These are phyloP conservation scores for Achaetomium macrosporum DNA, from an alignment of 2,329 filamentous ascomycete genomes.

Conservation along the genomic window DNA sequence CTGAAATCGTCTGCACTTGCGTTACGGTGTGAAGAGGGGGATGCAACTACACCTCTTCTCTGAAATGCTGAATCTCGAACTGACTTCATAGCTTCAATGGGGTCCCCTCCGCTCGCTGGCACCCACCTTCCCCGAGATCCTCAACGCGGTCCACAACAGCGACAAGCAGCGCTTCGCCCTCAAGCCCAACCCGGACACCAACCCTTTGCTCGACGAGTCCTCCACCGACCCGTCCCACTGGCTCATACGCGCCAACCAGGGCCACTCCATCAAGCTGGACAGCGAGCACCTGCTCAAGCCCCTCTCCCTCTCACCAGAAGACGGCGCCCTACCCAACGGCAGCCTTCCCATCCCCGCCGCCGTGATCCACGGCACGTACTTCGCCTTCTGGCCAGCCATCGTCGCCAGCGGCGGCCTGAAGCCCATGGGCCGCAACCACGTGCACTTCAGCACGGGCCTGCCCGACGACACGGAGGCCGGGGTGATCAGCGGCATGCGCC, in stretches of 20 bases:
- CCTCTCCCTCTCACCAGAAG: constrained; percentile 51
- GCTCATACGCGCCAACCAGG: constrained; percentile 92
- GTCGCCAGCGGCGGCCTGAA: constrained; percentile 69
- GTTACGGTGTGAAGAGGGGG: no score
- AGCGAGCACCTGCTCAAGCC: constrained; percentile 65
- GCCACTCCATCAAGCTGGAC: constrained; percentile 75
- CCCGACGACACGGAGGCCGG: constrained; percentile 39
- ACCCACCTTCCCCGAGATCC: constrained; percentile 70
- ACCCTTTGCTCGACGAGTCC: constrained; percentile 41
- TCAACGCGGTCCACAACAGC: constrained; percentile 62
- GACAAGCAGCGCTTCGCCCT: constrained; percentile 90
- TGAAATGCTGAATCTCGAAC: not conserved
- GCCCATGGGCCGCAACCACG: constrained; percentile 77
- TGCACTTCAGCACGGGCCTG: constrained; percentile 79
- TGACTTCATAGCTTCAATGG: constrained; percentile 42
- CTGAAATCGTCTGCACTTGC: no score
- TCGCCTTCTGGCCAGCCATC: constrained; percentile 71
- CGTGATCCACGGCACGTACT: constrained; percentile 86
- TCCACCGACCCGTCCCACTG: constrained; percentile 56
- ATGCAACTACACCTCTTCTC: not conserved
- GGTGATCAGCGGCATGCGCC: constrained; percentile 77
- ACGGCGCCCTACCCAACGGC: constrained; percentile 7
- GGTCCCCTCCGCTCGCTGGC: constrained; percentile 60
- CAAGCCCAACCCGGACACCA: constrained; percentile 46
- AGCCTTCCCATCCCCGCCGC: constrained; percentile 46